Evolutionary conservation across 2,329 filamentous ascomycete species (phyloP).

Genomic region (Sarocladium kiliense): DNA sequence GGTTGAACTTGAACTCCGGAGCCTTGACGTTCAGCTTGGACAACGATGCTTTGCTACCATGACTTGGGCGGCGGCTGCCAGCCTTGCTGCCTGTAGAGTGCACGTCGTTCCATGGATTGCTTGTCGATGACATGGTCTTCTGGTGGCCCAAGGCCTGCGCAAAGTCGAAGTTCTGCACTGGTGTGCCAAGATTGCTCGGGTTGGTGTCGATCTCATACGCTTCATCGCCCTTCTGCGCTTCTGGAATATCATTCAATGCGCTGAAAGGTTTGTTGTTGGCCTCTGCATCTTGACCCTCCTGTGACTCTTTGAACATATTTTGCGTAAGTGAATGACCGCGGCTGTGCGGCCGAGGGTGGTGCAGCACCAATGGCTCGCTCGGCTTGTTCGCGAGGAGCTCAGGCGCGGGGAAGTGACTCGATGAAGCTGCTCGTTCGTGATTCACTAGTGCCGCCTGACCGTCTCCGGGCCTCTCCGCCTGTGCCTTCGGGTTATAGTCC

Average conservation of each 20-base stretch:
- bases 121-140: slow-evolving; percentile 49
- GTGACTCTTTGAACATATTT: slow-evolving; percentile 55
- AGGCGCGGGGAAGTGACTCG: slow-evolving; percentile 44
- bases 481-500: slow-evolving; percentile 64
- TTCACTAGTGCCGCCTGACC: slow-evolving; percentile 11
- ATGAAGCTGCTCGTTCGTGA: not conserved
- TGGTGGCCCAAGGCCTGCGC: slow-evolving; percentile 40
- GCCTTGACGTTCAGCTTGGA: slow-evolving; percentile 86
- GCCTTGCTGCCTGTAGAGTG: slow-evolving; percentile 31
- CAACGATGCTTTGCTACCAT: slow-evolving; percentile 63
- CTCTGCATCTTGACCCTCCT: slow-evolving; percentile 37
- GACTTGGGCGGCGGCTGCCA: slow-evolving; percentile 38
- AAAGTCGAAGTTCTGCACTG: slow-evolving; percentile 46
- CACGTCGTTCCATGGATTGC: slow-evolving; percentile 59
- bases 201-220: slow-evolving; percentile 67
- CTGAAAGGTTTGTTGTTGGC: slow-evolving; percentile 31
- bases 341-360: slow-evolving; percentile 70
- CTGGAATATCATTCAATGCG: slow-evolving; percentile 34
- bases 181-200: slow-evolving; percentile 66
- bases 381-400: slow-evolving; percentile 49
- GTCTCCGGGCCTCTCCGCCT: slow-evolving; percentile 21
- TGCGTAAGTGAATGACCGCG: slow-evolving; percentile 68
- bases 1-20: slow-evolving; percentile 79
- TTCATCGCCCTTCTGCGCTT: slow-evolving; percentile 41
- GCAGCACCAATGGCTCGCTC: slow-evolving; percentile 52